phyloP scores from a whole-genome alignment of 768 basidiomycete genomes.

The Boletus reticuloceps region DNA sequence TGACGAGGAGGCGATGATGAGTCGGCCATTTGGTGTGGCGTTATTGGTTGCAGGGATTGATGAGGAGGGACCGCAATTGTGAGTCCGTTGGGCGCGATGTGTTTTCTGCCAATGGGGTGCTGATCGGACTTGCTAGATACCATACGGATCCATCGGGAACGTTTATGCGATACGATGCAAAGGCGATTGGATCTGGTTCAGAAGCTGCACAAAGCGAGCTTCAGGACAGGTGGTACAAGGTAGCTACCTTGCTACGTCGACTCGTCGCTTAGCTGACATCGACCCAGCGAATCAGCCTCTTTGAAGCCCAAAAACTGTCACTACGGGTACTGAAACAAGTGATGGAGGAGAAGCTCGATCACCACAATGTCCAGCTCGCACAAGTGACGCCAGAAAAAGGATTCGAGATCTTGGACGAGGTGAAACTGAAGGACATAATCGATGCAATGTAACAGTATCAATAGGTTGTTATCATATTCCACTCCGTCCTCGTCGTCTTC shows the following conservation, averaged over 20 bases:
- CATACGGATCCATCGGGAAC: conserved; percentile 99
- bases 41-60: conserved; percentile 97
- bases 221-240: conserved; percentile 97
- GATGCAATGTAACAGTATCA: conserved; percentile 64
- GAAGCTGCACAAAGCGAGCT: conserved; percentile 97
- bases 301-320: conserved; percentile 84
- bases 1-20: conserved; percentile 99
- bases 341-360: conserved; percentile 99
- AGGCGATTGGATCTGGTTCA: conserved; percentile 97
- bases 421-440: conserved; percentile 76
- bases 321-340: conserved; percentile 95
- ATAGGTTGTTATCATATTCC: conserved; percentile 13
- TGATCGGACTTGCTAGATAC: conserved; percentile 51
- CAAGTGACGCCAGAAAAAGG: conserved; percentile 85
- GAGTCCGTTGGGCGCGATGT: conserved; percentile 29
- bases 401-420: conserved; percentile 88
- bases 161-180: conserved; percentile 94
- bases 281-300: conserved; percentile 83
- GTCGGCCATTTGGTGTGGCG: conserved; percentile 97
- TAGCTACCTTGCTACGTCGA: conserved; percentile 30
- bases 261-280: conserved; percentile 5
- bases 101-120: not conserved
- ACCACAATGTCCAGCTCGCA: conserved; percentile 97
- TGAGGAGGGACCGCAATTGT: conserved; percentile 95
- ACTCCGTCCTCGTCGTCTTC: not conserved